Evolutionary conservation across 179 eudicot genomes (phyloP).

Genomic region (Patellifolia procumbens): DNA sequence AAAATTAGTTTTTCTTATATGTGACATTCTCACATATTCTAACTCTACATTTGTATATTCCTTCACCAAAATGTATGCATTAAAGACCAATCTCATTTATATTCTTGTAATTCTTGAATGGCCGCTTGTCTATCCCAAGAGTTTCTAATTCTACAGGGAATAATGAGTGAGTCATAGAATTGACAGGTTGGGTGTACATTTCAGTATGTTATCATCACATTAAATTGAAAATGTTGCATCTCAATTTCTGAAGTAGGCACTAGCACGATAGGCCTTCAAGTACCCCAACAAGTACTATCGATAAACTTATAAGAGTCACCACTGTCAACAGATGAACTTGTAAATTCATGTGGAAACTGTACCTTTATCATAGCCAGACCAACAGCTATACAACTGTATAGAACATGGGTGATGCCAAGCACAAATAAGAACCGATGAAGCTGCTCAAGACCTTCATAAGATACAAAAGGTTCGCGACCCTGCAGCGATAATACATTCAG

Average conservation of each 20-base stretch:
- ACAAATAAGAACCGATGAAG: conserved; percentile 95
- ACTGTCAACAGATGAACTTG: not conserved
- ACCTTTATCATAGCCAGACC: conserved; percentile 96
- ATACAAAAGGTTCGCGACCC: conserved; percentile 97
- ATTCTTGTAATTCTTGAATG: not conserved
- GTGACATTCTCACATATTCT: not conserved
- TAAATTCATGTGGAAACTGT: conserved; percentile 13
- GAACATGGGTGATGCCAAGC: conserved; percentile 90
- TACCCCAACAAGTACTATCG: not conserved
- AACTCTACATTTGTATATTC: not conserved
- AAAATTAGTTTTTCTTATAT: not conserved
- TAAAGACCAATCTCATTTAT: not conserved
- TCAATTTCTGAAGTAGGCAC: not conserved
- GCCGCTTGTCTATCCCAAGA: not conserved
- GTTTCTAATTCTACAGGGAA: not conserved
- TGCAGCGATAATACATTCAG: conserved; percentile 32
- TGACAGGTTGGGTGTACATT: not conserved
- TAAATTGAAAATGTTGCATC: not conserved
- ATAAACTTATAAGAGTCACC: not conserved
- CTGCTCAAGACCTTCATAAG: conserved; percentile 94
- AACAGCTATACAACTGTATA: conserved; percentile 79
- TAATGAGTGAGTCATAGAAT: not conserved
- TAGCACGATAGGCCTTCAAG: not conserved
- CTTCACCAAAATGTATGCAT: not conserved
- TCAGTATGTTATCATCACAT: not conserved